A percentile compares a stretch with the other conserved stretches of the same genome.
phyloP scores from a whole-genome alignment of 2,329 filamentous ascomycete genomes.

The Bisporella sp. region DNA sequence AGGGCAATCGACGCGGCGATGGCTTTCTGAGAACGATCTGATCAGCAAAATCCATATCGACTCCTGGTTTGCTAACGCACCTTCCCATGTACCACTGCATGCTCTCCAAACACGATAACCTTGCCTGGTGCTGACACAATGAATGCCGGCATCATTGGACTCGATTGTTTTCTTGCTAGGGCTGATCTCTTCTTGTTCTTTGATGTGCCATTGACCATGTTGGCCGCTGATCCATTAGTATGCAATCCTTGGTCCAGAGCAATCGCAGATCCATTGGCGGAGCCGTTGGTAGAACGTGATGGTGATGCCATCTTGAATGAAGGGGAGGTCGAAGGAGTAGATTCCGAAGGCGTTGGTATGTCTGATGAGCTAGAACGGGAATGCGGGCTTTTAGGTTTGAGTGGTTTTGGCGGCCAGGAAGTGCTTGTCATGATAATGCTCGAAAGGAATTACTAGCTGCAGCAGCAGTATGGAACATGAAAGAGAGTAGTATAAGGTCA shows the following conservation, averaged over 20 bases:
- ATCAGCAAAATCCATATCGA: slow-evolving; percentile 3
- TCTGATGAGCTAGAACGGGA: not conserved
- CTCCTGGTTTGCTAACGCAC: slow-evolving; percentile 35
- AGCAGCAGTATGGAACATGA: too few species aligned
- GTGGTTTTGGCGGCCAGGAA: too few species aligned
- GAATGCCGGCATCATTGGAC: slow-evolving; percentile 75
- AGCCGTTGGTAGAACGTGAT: too few species aligned
- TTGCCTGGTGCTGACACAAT: slow-evolving; percentile 98
- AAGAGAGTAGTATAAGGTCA: too few species aligned
- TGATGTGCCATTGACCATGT: slow-evolving; percentile 16
- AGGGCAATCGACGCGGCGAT: slow-evolving; percentile 94
- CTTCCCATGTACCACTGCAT: slow-evolving; percentile 97
- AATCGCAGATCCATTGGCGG: slow-evolving; percentile 4
- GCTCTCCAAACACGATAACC: slow-evolving; percentile 96
- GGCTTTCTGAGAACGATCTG: slow-evolving; percentile 52
- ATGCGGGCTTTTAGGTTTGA: not conserved
- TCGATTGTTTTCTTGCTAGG: slow-evolving; percentile 49
- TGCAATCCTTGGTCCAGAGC: not conserved
- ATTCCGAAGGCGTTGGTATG: not conserved
- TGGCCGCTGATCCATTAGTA: slow-evolving; percentile 9
- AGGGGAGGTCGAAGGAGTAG: not conserved
- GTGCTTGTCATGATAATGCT: too few species aligned
- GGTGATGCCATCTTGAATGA: not conserved
- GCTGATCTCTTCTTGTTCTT: slow-evolving; percentile 6
- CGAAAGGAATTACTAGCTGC: too few species aligned